Percentiles rank a stretch among this genome's conserved stretches.
phyloP scores from a whole-genome alignment of 2,329 filamentous ascomycete species.

The Dendryphion nanum region DNA sequence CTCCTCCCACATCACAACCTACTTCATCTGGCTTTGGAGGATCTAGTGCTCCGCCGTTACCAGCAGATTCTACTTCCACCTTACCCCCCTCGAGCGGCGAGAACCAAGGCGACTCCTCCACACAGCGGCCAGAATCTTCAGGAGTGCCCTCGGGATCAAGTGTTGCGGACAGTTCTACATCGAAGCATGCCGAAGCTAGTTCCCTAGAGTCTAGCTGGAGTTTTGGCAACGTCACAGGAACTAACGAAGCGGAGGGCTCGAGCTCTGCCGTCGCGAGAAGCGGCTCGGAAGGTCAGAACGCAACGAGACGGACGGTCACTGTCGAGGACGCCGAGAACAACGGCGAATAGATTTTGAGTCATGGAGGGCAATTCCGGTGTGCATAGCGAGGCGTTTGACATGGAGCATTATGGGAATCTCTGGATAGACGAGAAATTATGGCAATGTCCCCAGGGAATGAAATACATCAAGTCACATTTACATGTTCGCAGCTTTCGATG shows the following conservation, averaged over 20 bases:
- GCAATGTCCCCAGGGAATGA: no score
- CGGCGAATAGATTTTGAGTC: conserved; percentile 13
- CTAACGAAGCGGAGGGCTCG: conserved; percentile 25
- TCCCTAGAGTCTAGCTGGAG: conserved; percentile 38
- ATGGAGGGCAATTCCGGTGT: conserved; percentile 11
- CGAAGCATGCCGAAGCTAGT: conserved; percentile 26
- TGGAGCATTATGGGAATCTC: no score
- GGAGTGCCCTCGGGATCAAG: conserved; percentile 5
- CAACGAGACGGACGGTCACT: conserved; percentile 25
- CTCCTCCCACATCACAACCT: conserved; percentile 4
- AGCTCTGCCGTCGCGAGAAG: conserved; percentile 28
- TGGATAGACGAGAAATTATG: no score
- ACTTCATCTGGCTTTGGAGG: conserved; percentile 1
- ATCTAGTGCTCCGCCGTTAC: neutral
- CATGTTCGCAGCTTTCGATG: no score
- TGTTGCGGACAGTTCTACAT: conserved; percentile 11
- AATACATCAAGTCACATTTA: no score
- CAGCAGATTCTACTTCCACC: conserved; percentile 2
- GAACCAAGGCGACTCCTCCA: conserved; percentile 4
- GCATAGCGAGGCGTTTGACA: conserved; percentile 42
- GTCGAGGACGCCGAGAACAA: conserved; percentile 34
- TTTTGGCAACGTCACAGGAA: conserved; percentile 28
- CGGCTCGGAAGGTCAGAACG: conserved; percentile 18
- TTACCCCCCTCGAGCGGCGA: neutral
- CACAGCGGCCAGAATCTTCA: conserved; percentile 8